Evolutionary conservation across 2,329 filamentous ascomycete genomes (phyloP), one percentile per base, ranked within the genome.

Genomic region (Neodidymelliopsis sp.): DNA sequence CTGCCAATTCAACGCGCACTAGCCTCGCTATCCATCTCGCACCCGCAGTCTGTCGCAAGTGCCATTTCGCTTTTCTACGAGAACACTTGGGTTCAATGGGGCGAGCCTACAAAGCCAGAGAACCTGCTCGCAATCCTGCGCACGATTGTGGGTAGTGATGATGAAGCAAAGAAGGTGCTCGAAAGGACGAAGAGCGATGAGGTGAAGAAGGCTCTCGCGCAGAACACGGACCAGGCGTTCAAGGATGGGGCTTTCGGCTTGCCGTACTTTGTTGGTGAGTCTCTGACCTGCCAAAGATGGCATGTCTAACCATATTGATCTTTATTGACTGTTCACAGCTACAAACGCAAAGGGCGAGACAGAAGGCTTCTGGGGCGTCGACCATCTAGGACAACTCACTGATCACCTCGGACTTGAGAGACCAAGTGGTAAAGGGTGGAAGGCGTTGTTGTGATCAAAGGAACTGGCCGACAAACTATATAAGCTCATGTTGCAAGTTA

Each of bases 311-410:
- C 5, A 7, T 4, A 18, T 9, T 29, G 16, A 15, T 10, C 6
- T 27, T n/a, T 25, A 27, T 25, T 46, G 20, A 25, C 38, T 7
- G 22, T 12, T 1, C 27, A 3, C 74, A 66, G 83, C 81, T 42
- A 82, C 77, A 37, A 82, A 85, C 65, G 40, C 66, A 6, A 70
- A 80, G 39, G 83, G 82, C 0, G 68, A 80, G 60, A 82, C 66
- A 27, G 81, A 85, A 54, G 69, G 69, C 1, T 85, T 81, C 58
- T 86, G 81, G 80, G 84, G 84, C 0, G 77, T 86, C 11, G 83
- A 86, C 71, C 82, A 84, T 66, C 56, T 86, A 31, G 83, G 79
- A 1, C 77, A 80, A 60, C 71, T 86, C 3, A 73, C 74, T 29
- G 75, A 81, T 46, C 79, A 81, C 63, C 56, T 86, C 49, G 80